Evolutionary conservation across 202 grass and related monocot genomes (phyloP).

Genomic region (Miscanthus sacchariflorus): DNA sequence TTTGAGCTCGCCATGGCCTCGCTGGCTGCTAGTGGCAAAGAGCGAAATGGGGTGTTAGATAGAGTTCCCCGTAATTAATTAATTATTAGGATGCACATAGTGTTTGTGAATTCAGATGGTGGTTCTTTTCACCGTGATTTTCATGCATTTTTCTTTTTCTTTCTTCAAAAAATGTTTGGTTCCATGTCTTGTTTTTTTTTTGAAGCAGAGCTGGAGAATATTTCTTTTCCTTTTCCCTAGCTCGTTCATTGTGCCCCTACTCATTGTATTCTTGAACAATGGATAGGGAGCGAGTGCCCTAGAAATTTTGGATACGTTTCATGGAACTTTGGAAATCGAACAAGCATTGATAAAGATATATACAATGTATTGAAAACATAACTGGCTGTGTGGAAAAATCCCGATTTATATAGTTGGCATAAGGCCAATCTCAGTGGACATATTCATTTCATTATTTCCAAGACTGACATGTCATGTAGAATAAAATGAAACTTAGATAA

Average conservation of each 20-base stretch:
- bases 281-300: neutral
- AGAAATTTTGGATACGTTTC: neutral
- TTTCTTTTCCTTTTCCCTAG: neutral
- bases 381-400: too few species aligned
- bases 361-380: too few species aligned
- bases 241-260: neutral
- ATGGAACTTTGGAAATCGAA: neutral
- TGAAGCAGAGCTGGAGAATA: neutral
- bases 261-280: neutral
- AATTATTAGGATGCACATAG: neutral
- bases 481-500: too few species aligned
- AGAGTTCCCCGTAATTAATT: slow-evolving; percentile 18
- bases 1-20: slow-evolving; percentile 67
- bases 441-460: too few species aligned
- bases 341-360: too few species aligned
- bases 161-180: neutral
- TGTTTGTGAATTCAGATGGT: slow-evolving; percentile 13
- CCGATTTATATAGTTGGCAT: too few species aligned
- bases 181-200: neutral
- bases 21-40: slow-evolving; percentile 23
- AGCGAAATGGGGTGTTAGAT: neutral
- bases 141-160: neutral
- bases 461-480: too few species aligned
- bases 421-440: too few species aligned
- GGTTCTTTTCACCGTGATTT: neutral